Conservation (phyloP, 2,329 filamentous ascomycete species). For the Dothistroma pini region DNA sequence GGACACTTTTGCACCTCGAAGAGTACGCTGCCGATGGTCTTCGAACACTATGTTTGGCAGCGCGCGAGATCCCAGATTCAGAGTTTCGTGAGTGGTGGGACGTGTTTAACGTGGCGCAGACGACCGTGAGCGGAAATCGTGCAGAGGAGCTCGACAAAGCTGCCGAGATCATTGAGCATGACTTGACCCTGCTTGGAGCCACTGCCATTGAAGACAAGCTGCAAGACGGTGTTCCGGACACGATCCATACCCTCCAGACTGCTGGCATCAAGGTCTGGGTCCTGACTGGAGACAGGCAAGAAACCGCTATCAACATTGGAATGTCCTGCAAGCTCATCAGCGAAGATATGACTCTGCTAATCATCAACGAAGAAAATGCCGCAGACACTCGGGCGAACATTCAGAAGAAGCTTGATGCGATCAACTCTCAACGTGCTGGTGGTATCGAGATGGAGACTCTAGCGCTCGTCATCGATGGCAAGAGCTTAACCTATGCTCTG, state of each 20-base stretch:
- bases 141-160: slow-evolving; percentile 96
- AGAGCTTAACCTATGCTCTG: slow-evolving; percentile 86
- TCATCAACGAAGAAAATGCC: slow-evolving; percentile 86
- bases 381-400: slow-evolving; percentile 80
- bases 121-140: slow-evolving; percentile 86
- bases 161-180: slow-evolving; percentile 88
- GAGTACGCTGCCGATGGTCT: slow-evolving; percentile 97
- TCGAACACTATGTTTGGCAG: slow-evolving; percentile 87
- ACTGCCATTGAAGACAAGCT: slow-evolving; percentile 97
- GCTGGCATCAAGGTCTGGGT: slow-evolving; percentile 99
- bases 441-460: slow-evolving; percentile 79
- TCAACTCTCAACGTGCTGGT: slow-evolving; percentile 74
- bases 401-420: slow-evolving; percentile 88
- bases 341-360: slow-evolving; percentile 97
- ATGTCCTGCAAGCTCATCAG: slow-evolving; percentile 99
- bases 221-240: slow-evolving; percentile 96
- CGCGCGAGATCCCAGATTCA: slow-evolving; percentile 86
- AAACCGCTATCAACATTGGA: slow-evolving; percentile 98
- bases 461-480: slow-evolving; percentile 92
- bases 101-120: slow-evolving; percentile 82
- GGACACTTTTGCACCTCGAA: slow-evolving; percentile 92
- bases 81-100: slow-evolving; percentile 85
- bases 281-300: slow-evolving; percentile 92
- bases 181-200: slow-evolving; percentile 85
- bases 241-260: slow-evolving; percentile 93